phyloP scores from a whole-genome alignment of 2,329 filamentous ascomycete species.

The Nothophaeocryptopus gaeumannii region DNA sequence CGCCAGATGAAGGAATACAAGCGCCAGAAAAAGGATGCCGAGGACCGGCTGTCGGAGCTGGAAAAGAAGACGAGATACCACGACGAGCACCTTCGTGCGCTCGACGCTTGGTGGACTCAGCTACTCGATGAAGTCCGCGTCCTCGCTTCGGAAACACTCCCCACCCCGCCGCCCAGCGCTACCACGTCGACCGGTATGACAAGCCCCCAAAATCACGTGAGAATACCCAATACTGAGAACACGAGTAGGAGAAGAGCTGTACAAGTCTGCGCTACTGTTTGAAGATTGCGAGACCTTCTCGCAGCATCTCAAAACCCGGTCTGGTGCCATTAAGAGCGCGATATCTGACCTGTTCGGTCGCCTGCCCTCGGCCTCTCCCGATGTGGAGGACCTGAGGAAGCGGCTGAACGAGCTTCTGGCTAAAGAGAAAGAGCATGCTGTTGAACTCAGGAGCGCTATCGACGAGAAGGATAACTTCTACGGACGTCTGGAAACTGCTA shows the following conservation, averaged over 20 bases:
- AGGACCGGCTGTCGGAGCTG: conserved; percentile 76
- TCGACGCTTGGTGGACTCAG: conserved; percentile 94
- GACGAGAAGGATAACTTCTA: conserved; percentile 53
- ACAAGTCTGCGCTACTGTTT: conserved; percentile 55
- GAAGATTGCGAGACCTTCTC: conserved; percentile 64
- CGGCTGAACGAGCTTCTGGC: conserved; percentile 74
- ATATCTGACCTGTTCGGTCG: conserved; percentile 65
- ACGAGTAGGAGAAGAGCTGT: conserved; percentile 37
- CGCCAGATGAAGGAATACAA: conserved; percentile 99
- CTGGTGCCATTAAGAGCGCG: conserved; percentile 70
- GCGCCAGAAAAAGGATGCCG: conserved; percentile 77
- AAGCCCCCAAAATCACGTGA: conserved; percentile 24
- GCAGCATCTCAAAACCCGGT: conserved; percentile 73
- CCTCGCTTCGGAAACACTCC: conserved; percentile 38
- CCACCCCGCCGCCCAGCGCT: conserved; percentile 31
- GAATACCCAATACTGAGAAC: conserved; percentile 32
- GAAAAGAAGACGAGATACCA: conserved; percentile 76
- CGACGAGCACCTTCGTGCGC: conserved; percentile 85
- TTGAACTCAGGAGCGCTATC: conserved; percentile 28
- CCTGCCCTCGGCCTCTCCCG: conserved; percentile 55
- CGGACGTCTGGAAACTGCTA: conserved; percentile 82
- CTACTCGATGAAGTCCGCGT: conserved; percentile 50
- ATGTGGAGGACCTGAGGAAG: conserved; percentile 69
- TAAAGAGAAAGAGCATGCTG: conserved; percentile 64
- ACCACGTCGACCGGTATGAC: conserved; percentile 33